Evolutionary conservation across 306 rosid genomes (phyloP).

Genomic region (Quercus dentata): DNA sequence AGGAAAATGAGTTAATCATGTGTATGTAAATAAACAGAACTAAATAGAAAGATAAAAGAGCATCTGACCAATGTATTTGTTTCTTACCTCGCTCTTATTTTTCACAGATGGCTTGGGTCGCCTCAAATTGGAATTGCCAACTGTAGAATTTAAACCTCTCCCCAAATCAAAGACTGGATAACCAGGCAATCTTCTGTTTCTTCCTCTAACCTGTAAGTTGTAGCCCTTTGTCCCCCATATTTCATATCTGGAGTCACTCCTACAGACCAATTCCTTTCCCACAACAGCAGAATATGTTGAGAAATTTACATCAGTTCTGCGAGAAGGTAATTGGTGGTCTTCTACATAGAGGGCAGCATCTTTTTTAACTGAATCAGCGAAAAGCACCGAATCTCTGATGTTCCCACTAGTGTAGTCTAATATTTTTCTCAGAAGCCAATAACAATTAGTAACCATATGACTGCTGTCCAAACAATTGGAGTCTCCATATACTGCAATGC

Average conservation of each 20-base stretch:
- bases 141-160: slow-evolving; percentile 55
- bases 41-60: neutral
- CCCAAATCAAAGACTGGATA: slow-evolving; percentile 64
- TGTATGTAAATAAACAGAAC: neutral
- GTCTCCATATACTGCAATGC: slow-evolving; percentile 88
- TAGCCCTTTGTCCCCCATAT: slow-evolving; percentile 91
- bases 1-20: slow-evolving; percentile 21
- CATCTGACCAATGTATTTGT: slow-evolving; percentile 3
- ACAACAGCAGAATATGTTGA: slow-evolving; percentile 71
- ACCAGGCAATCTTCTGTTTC: slow-evolving; percentile 87
- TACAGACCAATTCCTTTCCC: slow-evolving; percentile 77
- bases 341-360: slow-evolving; percentile 51
- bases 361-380: slow-evolving; percentile 63
- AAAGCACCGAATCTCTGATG: slow-evolving; percentile 71
- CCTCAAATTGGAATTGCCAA: slow-evolving; percentile 24
- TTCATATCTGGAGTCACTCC: slow-evolving; percentile 75
- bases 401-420: slow-evolving; percentile 73
- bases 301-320: slow-evolving; percentile 87
- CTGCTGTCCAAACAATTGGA: slow-evolving; percentile 97
- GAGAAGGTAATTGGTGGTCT: slow-evolving; percentile 79
- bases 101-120: slow-evolving; percentile 21
- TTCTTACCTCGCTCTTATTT: slow-evolving; percentile 65
- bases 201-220: slow-evolving; percentile 69
- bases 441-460: slow-evolving; percentile 96
- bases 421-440: slow-evolving; percentile 72